These are phyloP conservation scores for Tuber calosporum DNA, from an alignment of 495 filamentous ascomycete species.

Conservation along the genomic window DNA sequence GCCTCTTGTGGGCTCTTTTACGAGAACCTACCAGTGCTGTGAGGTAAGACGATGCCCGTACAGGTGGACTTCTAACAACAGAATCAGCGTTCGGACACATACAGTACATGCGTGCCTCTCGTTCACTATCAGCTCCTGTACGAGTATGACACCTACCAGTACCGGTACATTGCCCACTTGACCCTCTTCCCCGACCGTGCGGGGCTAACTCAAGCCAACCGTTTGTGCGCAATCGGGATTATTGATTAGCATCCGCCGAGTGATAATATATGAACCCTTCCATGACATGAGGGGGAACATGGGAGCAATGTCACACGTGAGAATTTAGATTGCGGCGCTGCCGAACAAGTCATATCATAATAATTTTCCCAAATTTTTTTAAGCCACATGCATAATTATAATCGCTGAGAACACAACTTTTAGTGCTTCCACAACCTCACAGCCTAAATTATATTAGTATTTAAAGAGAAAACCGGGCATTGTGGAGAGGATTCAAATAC, in stretches of 20 bases:
- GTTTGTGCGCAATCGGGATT: neutral
- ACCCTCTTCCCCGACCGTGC: neutral
- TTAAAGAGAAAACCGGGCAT: neutral
- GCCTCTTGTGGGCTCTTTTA: neutral
- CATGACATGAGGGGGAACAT: neutral
- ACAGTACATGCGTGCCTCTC: neutral
- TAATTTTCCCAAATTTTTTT: neutral
- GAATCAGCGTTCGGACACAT: neutral
- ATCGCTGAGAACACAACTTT: neutral
- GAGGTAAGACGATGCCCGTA: neutral
- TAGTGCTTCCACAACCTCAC: constrained; percentile 43
- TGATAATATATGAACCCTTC: neutral
- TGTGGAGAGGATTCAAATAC: constrained; percentile 28
- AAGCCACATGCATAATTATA: neutral
- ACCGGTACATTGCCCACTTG: neutral
- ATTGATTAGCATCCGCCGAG: neutral
- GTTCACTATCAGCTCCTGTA: neutral
- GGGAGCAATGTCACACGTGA: neutral
- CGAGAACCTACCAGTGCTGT: neutral
- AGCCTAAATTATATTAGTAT: constrained; percentile 24
- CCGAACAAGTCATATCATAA: neutral
- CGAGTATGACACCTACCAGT: no score
- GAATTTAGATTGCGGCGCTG: neutral
- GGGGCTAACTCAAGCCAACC: neutral
- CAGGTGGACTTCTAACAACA: neutral